Percentiles rank a stretch among this genome's conserved stretches.
phyloP scores from a whole-genome alignment of 306 rosid genomes.

The Casuarina cunninghamiana region DNA sequence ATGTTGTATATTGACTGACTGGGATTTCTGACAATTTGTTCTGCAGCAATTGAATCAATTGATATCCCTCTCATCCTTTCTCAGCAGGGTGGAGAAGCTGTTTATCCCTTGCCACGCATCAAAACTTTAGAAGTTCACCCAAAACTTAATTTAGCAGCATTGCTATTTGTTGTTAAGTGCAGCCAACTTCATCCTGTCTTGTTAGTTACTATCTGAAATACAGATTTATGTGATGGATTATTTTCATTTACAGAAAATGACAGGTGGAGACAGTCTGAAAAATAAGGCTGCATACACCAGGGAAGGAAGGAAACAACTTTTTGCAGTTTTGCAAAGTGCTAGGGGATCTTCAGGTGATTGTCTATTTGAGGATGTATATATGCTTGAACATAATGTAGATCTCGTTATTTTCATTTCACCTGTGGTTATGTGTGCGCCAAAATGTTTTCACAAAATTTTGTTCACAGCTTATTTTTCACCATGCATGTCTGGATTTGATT shows the following conservation, averaged over 20 bases:
- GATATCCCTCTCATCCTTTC: constrained; percentile 97
- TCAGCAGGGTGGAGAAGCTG: constrained; percentile 98
- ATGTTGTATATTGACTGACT: constrained; percentile 21
- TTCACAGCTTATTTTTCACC: not conserved
- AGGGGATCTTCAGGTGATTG: constrained; percentile 93
- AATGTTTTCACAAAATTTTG: not conserved
- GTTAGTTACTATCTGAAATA: constrained; percentile 11
- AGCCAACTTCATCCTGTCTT: constrained; percentile 21
- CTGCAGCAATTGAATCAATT: constrained; percentile 87
- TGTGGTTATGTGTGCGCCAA: not conserved
- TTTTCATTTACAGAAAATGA: constrained; percentile 49
- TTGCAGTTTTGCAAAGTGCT: constrained; percentile 95
- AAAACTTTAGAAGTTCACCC: constrained; percentile 85
- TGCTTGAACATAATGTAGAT: not conserved
- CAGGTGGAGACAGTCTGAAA: constrained; percentile 71
- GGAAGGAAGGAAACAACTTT: constrained; percentile 93
- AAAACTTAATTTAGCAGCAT: constrained; percentile 84
- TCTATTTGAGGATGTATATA: constrained; percentile 15
- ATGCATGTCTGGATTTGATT: not conserved
- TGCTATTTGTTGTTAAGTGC: constrained; percentile 82
- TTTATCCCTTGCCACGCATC: constrained; percentile 84
- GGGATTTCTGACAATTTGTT: constrained; percentile 27
- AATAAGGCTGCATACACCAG: constrained; percentile 63
- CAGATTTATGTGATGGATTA: constrained; percentile 20
- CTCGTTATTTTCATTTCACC: constrained; percentile 14